Conservation (phyloP, 371 early-diverging fungal species). For the Capillidium rhysosporum region DNA sequence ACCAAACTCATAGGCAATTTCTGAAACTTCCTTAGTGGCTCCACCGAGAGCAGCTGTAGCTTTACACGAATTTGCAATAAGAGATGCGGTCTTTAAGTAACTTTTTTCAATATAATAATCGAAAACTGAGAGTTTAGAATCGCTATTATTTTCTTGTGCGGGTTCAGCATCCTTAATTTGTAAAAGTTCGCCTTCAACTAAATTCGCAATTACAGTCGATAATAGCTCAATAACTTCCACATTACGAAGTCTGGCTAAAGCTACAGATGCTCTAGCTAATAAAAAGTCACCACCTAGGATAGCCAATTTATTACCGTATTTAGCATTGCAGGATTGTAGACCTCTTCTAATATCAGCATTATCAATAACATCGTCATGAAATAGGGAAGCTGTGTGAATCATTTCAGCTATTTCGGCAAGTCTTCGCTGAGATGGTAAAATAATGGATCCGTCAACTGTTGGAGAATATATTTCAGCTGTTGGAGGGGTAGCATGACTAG, state of each 20-base stretch:
- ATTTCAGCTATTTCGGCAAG: constrained; percentile 91
- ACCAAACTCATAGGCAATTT: constrained; percentile 67
- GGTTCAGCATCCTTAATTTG: constrained; percentile 56
- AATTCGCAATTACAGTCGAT: constrained; percentile 76
- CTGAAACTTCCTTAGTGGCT: constrained; percentile 37
- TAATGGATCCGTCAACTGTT: constrained; percentile 16
- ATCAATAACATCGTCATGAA: constrained; percentile 93
- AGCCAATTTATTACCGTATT: constrained; percentile 93
- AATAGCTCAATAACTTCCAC: constrained; percentile 81
- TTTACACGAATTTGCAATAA: constrained; percentile 84
- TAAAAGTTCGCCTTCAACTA: constrained; percentile 95
- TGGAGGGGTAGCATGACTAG: constrained; percentile 23
- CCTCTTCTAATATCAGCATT: constrained; percentile 43
- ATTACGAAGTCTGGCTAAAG: constrained; percentile 68
- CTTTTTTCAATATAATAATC: constrained; percentile 86
- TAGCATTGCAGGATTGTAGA: constrained; percentile 53
- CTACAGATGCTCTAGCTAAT: constrained; percentile 77
- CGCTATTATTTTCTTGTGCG: constrained; percentile 12
- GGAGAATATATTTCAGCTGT: no score
- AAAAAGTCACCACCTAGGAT: constrained; percentile 89
- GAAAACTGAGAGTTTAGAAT: constrained; percentile 20
- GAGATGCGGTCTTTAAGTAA: constrained; percentile 88
- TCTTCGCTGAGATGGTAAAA: constrained; percentile 74
- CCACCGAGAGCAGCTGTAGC: constrained; percentile 76
- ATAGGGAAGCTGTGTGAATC: constrained; percentile 87